Percentiles rank a stretch among this genome's conserved stretches.
These are phyloP conservation scores for Ophiostoma fasciatum DNA, from an alignment of 2,329 filamentous ascomycete species.

Conservation along the genomic window DNA sequence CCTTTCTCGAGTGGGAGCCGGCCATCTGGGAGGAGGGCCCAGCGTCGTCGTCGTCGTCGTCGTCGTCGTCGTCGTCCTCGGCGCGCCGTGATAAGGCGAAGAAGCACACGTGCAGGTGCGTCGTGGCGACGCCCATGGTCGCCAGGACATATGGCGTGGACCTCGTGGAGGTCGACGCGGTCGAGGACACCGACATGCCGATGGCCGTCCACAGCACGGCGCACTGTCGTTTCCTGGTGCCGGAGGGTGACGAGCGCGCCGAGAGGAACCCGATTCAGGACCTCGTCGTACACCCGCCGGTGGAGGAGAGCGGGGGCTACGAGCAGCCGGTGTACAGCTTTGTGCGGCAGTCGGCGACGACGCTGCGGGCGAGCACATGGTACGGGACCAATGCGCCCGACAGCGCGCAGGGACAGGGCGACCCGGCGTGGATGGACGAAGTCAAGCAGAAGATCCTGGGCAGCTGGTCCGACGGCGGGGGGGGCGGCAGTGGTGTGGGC, in stretches of 20 bases:
- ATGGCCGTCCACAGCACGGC: too few relatives aligned
- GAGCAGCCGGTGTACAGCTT: slow-evolving; percentile 36
- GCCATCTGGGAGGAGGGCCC: slow-evolving; percentile 26
- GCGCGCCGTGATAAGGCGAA: background rate
- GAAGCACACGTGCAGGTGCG: slow-evolving; percentile 28
- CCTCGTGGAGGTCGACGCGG: too few relatives aligned
- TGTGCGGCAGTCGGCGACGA: slow-evolving; percentile 36
- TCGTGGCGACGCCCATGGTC: slow-evolving; percentile 36
- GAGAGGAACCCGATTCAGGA: too few relatives aligned
- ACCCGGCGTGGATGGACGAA: slow-evolving; percentile 18
- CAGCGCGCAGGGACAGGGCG: slow-evolving; percentile 15
- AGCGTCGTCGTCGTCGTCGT: too few relatives aligned
- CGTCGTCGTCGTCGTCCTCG: too few relatives aligned
- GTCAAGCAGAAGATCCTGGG: too few relatives aligned
- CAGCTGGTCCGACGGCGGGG: too few relatives aligned
- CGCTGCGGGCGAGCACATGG: slow-evolving; percentile 39
- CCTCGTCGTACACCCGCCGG: slow-evolving; percentile 26
- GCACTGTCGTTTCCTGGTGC: background rate
- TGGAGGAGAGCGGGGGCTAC: slow-evolving; percentile 16
- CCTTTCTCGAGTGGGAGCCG: slow-evolving; percentile 42
- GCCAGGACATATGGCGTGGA: too few relatives aligned
- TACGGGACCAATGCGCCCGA: slow-evolving; percentile 29
- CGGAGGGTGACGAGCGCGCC: too few relatives aligned
- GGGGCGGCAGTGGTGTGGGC: too few relatives aligned
- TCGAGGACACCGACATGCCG: slow-evolving; percentile 2